These are phyloP conservation scores for Glycine latifolia DNA, from an alignment of 306 rosid genomes.

Conservation along the genomic window DNA sequence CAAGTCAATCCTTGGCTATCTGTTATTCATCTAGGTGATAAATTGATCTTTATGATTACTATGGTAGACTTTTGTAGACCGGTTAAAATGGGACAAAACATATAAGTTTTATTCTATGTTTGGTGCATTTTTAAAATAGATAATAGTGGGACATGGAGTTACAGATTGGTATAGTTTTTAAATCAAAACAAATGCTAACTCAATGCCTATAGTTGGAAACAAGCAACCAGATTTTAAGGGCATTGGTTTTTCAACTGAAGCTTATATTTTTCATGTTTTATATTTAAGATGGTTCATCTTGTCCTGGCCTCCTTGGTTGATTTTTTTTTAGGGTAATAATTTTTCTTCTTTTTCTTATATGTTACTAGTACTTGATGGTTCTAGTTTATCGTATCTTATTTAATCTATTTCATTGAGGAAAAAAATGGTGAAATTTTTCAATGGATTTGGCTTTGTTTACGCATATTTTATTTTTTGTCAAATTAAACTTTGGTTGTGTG, in stretches of 20 bases:
- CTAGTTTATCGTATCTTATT: not conserved
- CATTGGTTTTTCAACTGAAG: not conserved
- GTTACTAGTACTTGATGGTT: conserved; percentile 25
- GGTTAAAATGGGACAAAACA: not conserved
- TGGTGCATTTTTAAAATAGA: not conserved
- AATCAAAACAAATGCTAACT: not conserved
- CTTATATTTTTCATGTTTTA: not conserved
- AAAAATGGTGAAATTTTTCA: not conserved
- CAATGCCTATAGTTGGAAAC: conserved; percentile 16
- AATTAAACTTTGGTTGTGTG: not conserved
- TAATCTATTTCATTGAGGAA: not conserved
- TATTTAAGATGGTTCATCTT: conserved; percentile 7
- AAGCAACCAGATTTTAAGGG: not conserved
- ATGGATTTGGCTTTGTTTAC: conserved; percentile 33
- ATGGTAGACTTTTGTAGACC: not conserved
- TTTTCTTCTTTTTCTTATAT: conserved; percentile 14
- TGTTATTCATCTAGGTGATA: conserved; percentile 15
- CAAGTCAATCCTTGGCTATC: conserved; percentile 4
- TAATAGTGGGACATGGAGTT: not conserved
- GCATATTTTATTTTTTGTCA: conserved; percentile 31
- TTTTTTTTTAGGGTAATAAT: not conserved
- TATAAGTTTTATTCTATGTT: not conserved
- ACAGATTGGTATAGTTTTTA: no score
- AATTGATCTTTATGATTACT: conserved; percentile 10
- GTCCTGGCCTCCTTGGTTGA: not conserved